Base-by-base conservation (phyloP, 2,329 filamentous ascomycete species). In the Neopestalotiopsis sp. region DNA sequence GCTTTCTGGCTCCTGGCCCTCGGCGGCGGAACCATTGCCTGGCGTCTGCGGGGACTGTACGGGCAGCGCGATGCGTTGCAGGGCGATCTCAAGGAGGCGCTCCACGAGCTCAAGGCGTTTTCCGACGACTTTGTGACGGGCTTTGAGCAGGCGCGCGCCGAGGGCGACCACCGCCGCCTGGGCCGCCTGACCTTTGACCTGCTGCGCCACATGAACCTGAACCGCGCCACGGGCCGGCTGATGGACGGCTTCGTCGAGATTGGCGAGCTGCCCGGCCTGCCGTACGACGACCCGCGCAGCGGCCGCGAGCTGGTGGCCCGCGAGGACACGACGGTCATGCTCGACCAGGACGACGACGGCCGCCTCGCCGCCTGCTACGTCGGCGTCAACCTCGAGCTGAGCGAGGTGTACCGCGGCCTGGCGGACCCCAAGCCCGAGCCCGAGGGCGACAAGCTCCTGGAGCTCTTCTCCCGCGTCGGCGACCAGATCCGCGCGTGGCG, bases 251-350 rank as follows among this genome's bases (percentile, higher is more conserved):
- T 59, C 53, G 20, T 14, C 20, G 70, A 73, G 63, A 28, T 68
- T 28, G 71, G 72, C 28, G 68, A 70, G 34, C 62, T 73, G 65
- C 71, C 69, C 1, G 58, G 68, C 5, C 67, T 70, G 34, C 70
- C 69, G 30, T 61, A 67, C n/a, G 66, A 62, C 20, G 61, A 71
- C 62, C 62, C 64, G 28, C 34, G 64, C 38, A 62, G 64, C 24
- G 71, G 71, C 68, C 68, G 66, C 42, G 69, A 70, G 62, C 49
- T 57, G 30, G 69, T 73, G 7, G 69, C 72, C 2, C 42, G 68
- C 28, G 72, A 72, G 67, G 71, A 73, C 53, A 72, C 71, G 49
- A 32, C 70, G 59, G 61, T 71, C 45, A 69, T 71, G 58, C 40
- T 72, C 42, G 49, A 66, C n/a, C 59, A 69, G 53, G 40, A 65